Base-by-base conservation (phyloP, 2,329 filamentous ascomycete genomes). In the Epichloe amarillans region DNA sequence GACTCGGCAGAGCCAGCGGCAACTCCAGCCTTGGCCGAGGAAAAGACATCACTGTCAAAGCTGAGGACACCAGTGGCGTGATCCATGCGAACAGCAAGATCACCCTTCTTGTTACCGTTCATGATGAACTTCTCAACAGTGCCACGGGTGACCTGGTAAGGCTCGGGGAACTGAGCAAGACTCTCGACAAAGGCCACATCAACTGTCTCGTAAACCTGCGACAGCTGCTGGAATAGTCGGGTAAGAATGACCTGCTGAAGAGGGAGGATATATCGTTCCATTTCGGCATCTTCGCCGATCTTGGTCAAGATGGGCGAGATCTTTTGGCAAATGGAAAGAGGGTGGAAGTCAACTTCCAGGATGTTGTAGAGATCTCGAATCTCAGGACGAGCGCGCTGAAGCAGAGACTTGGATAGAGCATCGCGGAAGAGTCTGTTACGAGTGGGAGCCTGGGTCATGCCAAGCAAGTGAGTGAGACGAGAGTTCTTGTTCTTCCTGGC, bases 71-170 rank as follows among this genome's bases (percentile, higher is more conserved):
- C 89, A 50, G 90, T 91, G 55, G 89, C 89, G 66, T 98, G 93
- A 65, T 97, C 88, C 70, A 97, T 88, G 55, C 93, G 89, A 61
- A 98, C 94, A 50, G 93, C 86, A 44, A 98, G 79, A 62, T 98
- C 93, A 52, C 93, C 93, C 80, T 98, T 98, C 82, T 98, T 98
- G 80, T 95, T 97, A 56, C 93, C 93, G 70, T 98, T 98, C 93
- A 98, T 98, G 77, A 98, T 97, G 77, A 98, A 98, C 74, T 97
- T 98, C 76, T 98, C 93, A 58, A 98, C 94, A 55, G 88, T 95
- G 58, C 84, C 82, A 50, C 86, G 83, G 56, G 80, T 86, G 58
- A 97, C 89, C 71, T 96, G 86, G 79, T 94, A 97, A 41, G 93
- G 88, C 66, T 95, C 90, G 10, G 93, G 93, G 77, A 98, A 98